Evolutionary conservation across 202 grass and related monocot genomes (phyloP), one percentile per base, ranked within the genome.

Genomic region (Elaeis oleifera): DNA sequence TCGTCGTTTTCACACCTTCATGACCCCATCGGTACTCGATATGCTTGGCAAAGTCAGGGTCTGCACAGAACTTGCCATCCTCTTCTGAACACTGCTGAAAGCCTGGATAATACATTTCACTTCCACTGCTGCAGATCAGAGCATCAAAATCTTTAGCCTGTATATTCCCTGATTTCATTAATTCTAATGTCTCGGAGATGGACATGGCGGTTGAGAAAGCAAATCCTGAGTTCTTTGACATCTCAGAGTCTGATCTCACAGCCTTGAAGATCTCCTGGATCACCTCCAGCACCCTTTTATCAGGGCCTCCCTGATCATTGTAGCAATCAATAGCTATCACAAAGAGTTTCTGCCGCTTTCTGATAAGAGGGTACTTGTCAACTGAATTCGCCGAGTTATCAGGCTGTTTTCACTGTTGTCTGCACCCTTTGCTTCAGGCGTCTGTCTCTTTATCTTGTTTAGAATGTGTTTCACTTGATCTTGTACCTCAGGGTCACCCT

Each of bases 81-180:
- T 84, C 71, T 16, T 84, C 88, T 1, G 74, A 36, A 68, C 82
- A 97, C 9, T 81, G 77, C 5, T 15, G 48, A 11, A 88, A 89
- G 31, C 92, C 84, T 5, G 92, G 92, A 74, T 97, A 97, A 74
- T 92, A 97, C 51, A 97, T 85, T 72, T 91, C 88, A 17, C 92
- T 91, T 31, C 92, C 88, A 6, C 92, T 97, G 59, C 88, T 71
- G 48, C 88, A 97, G 53, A 97, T 81, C 60, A 97, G 77, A 24
- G 84, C 92, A n/a, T 97, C 92, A 32, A 97, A 97, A 71, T 97
- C 88, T 4, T 84, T 89, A 21, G 74, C 67, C 0, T 64, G 72
- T 8, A 97, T 85, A 71, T 84, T 91, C 18, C 74, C 81, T 9
- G 71, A 64, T 74, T 89, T 76, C 29, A 97, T 70, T 39, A 97